Conservation (phyloP, 2,329 filamentous ascomycete species). For the Cladophialophora carrionii region DNA sequence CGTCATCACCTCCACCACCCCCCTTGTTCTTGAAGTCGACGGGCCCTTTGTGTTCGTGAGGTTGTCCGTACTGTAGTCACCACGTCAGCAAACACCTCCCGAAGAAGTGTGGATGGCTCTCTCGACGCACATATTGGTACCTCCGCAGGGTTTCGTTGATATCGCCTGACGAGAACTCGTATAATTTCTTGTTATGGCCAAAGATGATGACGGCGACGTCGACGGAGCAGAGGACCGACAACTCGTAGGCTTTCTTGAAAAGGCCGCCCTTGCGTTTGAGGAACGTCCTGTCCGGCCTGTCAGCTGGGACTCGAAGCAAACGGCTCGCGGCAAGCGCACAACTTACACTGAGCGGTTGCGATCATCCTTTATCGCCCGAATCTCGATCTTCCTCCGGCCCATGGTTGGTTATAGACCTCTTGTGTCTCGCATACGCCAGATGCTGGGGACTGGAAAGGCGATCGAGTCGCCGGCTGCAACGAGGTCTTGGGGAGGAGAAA, state of each 20-base stretch:
- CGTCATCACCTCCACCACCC: conserved; percentile 64
- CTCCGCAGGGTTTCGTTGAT: conserved; percentile 87
- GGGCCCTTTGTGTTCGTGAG: conserved; percentile 95
- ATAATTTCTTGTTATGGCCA: conserved; percentile 97
- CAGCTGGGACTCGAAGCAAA: conserved; percentile 17
- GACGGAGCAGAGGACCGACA: conserved; percentile 96
- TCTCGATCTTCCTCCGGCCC: conserved; percentile 99
- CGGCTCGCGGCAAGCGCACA: background rate
- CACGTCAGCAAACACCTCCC: conserved; percentile 18
- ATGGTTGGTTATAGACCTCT: conserved; percentile 55
- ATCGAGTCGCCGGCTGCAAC: conserved; percentile 5
- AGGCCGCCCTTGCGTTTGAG: conserved; percentile 97
- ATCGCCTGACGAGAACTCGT: conserved; percentile 93
- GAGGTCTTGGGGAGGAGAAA: conserved; percentile 4
- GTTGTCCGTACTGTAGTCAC: conserved; percentile 73
- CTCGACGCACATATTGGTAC: conserved; percentile 80
- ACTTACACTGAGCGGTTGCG: conserved; percentile 95
- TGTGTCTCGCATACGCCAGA: conserved; percentile 19
- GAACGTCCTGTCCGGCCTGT: conserved; percentile 70
- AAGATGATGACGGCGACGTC: conserved; percentile 99
- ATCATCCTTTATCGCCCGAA: conserved; percentile 99
- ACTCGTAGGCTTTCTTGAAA: conserved; percentile 99
- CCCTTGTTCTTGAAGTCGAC: conserved; percentile 83
- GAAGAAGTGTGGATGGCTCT: background rate
- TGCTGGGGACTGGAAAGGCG: background rate